These are phyloP conservation scores for Scedosporium apiospermum DNA, from an alignment of 2,329 filamentous ascomycete species.

Conservation along the genomic window DNA sequence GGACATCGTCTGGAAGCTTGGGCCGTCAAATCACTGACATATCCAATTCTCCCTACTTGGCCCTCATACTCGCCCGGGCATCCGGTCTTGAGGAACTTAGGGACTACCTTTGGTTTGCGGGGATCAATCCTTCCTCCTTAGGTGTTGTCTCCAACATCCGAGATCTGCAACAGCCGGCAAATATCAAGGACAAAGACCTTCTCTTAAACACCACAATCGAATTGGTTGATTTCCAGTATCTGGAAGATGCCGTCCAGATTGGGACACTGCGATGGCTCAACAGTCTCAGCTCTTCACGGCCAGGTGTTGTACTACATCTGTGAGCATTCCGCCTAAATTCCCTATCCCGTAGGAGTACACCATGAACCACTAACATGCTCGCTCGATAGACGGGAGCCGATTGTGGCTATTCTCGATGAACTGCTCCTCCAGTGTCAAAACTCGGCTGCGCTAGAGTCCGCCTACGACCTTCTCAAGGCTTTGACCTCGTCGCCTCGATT, in stretches of 20 bases:
- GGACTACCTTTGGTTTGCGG: conserved; percentile 52
- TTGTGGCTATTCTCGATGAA: conserved; percentile 50
- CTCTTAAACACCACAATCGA: conserved; percentile 54
- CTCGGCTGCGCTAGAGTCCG: conserved; percentile 47
- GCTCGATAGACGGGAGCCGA: conserved; percentile 38
- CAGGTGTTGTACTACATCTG: conserved; percentile 48
- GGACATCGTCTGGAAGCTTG: conserved; percentile 10
- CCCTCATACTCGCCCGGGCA: conserved; percentile 48
- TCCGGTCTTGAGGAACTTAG: conserved; percentile 49
- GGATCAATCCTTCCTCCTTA: conserved; percentile 36
- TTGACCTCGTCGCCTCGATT: conserved; percentile 46
- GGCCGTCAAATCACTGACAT: conserved; percentile 19
- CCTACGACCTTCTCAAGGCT: conserved; percentile 49
- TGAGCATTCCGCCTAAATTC: conserved; percentile 25
- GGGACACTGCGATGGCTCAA: conserved; percentile 51
- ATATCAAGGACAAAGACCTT: conserved; percentile 50
- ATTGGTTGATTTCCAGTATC: conserved; percentile 55
- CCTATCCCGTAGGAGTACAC: conserved; percentile 4
- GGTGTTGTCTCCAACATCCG: conserved; percentile 29
- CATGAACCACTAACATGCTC: conserved; percentile 9
- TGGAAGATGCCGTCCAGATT: conserved; percentile 54
- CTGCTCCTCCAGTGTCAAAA: conserved; percentile 56
- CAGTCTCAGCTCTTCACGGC: conserved; percentile 42
- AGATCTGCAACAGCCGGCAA: conserved; percentile 30
- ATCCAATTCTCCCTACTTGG: conserved; percentile 45